Percentiles rank a stretch among this genome's conserved stretches.
These are phyloP conservation scores for Bonia amplexicaulis DNA, from an alignment of 176 grass and related monocot genomes.

Conservation along the genomic window DNA sequence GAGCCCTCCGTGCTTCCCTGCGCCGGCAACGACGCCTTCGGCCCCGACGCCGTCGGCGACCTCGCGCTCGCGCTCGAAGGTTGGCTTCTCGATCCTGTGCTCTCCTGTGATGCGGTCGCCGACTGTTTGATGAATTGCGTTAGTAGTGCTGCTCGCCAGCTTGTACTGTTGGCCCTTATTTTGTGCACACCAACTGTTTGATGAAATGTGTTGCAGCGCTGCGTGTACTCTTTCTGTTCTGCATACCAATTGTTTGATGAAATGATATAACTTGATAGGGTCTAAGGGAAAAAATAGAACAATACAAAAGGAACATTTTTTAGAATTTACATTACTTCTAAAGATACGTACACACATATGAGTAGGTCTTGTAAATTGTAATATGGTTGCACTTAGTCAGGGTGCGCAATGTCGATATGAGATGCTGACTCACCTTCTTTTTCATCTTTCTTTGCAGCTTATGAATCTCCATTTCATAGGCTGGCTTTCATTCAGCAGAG, in stretches of 20 bases:
- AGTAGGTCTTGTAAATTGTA: background rate
- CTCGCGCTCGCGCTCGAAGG: constrained; percentile 81
- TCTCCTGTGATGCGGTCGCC: background rate
- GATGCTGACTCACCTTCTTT: constrained; percentile 15
- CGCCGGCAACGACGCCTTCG: constrained; percentile 84
- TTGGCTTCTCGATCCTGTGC: background rate
- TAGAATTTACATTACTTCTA: background rate
- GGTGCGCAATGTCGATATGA: background rate
- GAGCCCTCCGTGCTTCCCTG: constrained; percentile 82
- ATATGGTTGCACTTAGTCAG: background rate
- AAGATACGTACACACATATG: background rate
- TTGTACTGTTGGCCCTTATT: background rate
- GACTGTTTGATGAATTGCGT: constrained; percentile 21
- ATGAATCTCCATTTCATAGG: constrained; percentile 56
- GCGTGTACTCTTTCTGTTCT: background rate
- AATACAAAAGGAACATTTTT: background rate
- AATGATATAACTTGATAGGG: background rate
- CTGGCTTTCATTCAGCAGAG: constrained; percentile 86
- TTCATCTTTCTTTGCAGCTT: constrained; percentile 54
- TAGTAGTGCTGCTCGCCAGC: background rate
- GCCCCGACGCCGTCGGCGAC: constrained; percentile 55
- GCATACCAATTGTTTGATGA: background rate
- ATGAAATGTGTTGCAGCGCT: constrained; percentile 13
- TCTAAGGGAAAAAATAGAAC: background rate
- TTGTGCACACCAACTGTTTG: constrained; percentile 31